Conservation (phyloP, 2,329 filamentous ascomycete genomes). For the Ophiostoma sp. region DNA sequence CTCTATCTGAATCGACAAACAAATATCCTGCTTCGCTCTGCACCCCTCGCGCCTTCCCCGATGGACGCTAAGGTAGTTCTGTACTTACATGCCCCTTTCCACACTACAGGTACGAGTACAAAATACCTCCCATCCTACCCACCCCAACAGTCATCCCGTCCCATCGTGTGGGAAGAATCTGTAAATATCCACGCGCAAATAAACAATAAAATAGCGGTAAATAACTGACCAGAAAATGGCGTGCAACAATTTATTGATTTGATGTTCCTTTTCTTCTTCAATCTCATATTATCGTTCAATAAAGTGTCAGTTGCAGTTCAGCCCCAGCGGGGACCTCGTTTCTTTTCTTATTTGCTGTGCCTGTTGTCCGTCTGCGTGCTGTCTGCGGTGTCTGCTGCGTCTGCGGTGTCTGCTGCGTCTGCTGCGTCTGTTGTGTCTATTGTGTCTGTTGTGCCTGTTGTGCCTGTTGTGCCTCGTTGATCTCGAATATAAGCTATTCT, state of each 20-base stretch:
- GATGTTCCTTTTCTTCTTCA: not conserved
- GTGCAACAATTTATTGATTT: slow-evolving; percentile 13
- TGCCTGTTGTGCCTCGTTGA: not conserved
- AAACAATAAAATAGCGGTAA: not conserved
- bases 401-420: slow-evolving; percentile 9
- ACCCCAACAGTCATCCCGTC: slow-evolving; percentile 20
- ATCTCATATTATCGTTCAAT: slow-evolving; percentile 11
- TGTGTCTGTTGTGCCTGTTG: not conserved
- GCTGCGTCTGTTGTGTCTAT: not conserved
- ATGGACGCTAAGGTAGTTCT: slow-evolving; percentile 7
- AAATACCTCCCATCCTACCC: slow-evolving; percentile 22
- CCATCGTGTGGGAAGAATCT: slow-evolving; percentile 16
- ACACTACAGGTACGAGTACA: not conserved
- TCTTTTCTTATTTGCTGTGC: slow-evolving; percentile 10
- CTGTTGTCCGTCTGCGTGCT: not conserved
- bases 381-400: slow-evolving; percentile 6
- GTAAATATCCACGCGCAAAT: not conserved
- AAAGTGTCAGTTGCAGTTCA: slow-evolving; percentile 16
- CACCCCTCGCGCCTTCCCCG: slow-evolving; percentile 4
- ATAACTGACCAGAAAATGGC: not conserved
- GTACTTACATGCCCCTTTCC: slow-evolving; percentile 18
- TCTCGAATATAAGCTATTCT: not conserved
- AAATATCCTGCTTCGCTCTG: not conserved
- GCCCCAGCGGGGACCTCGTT: slow-evolving; percentile 21
- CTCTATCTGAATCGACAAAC: no score